phyloP scores from a whole-genome alignment of 2,329 filamentous ascomycete species.

The Aspergillus versicolor region DNA sequence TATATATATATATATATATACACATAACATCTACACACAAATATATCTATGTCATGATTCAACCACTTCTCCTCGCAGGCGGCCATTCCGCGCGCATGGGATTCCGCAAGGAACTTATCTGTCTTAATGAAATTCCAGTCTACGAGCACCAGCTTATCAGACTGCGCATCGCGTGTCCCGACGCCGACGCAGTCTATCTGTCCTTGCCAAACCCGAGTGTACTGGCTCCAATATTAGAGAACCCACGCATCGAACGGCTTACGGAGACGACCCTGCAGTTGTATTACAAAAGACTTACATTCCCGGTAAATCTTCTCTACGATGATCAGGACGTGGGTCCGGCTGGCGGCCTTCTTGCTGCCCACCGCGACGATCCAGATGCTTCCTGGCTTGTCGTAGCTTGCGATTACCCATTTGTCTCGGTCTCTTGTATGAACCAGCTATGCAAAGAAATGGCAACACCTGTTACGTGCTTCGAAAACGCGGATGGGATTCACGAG shows the following conservation, averaged over 20 bases:
- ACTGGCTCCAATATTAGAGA: neutral
- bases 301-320: neutral
- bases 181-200: conserved; percentile 25
- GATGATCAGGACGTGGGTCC: conserved; percentile 19
- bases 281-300: neutral
- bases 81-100: conserved; percentile 33
- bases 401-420: conserved; percentile 37
- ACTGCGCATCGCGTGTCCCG: conserved; percentile 24
- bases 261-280: neutral
- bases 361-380: conserved; percentile 24
- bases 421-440: conserved; percentile 24
- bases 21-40: too few relatives aligned
- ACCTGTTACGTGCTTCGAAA: conserved; percentile 37
- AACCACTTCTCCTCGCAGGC: conserved; percentile 33
- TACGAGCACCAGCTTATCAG: conserved; percentile 28
- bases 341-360: conserved; percentile 32
- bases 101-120: conserved; percentile 32
- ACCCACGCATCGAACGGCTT: neutral
- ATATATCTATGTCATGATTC: conserved; percentile 2
- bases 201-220: conserved; percentile 14
- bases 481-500: conserved; percentile 29
- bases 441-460: conserved; percentile 23
- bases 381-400: conserved; percentile 34
- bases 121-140: conserved; percentile 24
- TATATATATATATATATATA: too few relatives aligned